Base-by-base conservation (phyloP, 805 yeast genomes). In the Wickerhamiella shivajii region DNA sequence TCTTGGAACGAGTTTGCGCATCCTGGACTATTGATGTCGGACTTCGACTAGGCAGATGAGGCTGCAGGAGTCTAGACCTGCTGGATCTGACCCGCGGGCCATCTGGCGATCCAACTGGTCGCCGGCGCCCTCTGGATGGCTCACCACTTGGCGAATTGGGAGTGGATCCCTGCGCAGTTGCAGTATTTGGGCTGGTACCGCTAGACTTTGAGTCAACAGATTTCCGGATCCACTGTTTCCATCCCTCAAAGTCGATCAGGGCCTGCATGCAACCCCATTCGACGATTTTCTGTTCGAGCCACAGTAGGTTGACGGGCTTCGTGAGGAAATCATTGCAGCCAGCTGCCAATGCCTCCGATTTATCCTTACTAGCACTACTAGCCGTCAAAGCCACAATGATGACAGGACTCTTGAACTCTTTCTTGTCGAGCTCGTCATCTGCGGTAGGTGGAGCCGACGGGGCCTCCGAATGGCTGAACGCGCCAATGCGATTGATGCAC, bases 251-350 rank as follows among this genome's bases (percentile, higher is more conserved):
- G 56, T 87, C 93, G 52, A 87, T 85, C 31, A 87, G 60, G 1
- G 96, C 96, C 57, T 87, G 98, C 97, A 87, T 87, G 55, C 97
- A 87, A 1, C 98, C 97, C 97, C 97, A 90, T 55, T 87, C 96
- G 24, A 51, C 45, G 24, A 90, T 79, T 56, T 90, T 90, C 50
- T 80, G 81, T 47, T 84, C 80, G 29, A 90, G 62, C 99, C 99
- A 90, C 31, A 73, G 80, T 44, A 87, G 62, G 46, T 84, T 87
- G 6, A 90, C 97, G 0, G 99, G 99, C 45, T 90, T 90, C 7
- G 96, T 90, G 44, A 90, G 59, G 58, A 77, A 90, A 55, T 90
- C 99, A 50, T 90, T 90, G 57, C 99, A 90, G 29, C 99, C 99
- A 3, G 97, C 95, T 18, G 92, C 78, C 36, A 90, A 62, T 0